Evolutionary conservation across 2,329 filamentous ascomycete genomes (phyloP), one percentile per base, ranked within the genome.

Genomic region (Penicillium sp.): DNA sequence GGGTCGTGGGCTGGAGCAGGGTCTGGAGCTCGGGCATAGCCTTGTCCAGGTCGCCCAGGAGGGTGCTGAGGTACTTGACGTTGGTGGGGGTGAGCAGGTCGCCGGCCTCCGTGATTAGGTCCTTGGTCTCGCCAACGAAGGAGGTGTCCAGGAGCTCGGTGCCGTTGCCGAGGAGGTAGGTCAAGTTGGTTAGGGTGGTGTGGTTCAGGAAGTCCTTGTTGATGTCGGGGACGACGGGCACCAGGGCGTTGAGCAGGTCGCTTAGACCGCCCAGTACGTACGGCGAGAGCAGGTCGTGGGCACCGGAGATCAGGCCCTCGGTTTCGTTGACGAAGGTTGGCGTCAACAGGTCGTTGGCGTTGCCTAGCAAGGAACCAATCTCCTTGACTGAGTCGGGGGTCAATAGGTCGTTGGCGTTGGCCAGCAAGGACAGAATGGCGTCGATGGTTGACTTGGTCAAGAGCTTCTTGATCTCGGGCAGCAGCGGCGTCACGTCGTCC

Each of bases 151-250:
- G 47, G 14, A 64, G 45, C 4, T 18, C 35, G 13, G 58, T 59
- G 6, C 56, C 61, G 34, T 64, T 64, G 27, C 52, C 56, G 14
- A 64, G 46, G 19, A 64, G 48, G 40, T 49, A 54, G 20, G 48
- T 48, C 29, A 64, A 44, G 27, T 59, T 56, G 30, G 51, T 41
- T 23, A 64, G 55, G 8, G 62, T 50, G 6, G 53, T 51, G 4
- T 43, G 20, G 51, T 41, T 57, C 43, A 43, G 53, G 51, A 35
- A 56, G 51, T 48, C 63, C 27, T 23, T 35, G 20, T 43, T 44
- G 23, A 56, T 51, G 16, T 45, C 36, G 15, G 53, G 53, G 11
- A 56, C 40, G 17, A 56, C 36, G 4, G 53, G 53, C 1, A 54
- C 33, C 2, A 56, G 38, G 25, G 42, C 46, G 30, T 45, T 45